Percentiles rank a stretch among this genome's conserved stretches.
phyloP scores from a whole-genome alignment of 805 yeast genomes.

The Teunomyces barrocoloradensis region DNA sequence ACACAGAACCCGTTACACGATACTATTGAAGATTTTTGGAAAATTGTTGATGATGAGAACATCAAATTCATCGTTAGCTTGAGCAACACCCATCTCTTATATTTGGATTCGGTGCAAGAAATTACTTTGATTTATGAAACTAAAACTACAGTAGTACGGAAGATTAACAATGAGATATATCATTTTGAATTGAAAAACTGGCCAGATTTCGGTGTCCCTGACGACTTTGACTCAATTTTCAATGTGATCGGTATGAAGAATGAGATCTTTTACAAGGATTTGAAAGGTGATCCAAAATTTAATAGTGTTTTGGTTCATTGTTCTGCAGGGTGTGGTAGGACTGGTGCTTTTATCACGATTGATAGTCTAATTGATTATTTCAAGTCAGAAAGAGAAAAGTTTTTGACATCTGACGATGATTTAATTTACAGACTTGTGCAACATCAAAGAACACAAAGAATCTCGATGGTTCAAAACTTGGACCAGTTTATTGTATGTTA shows the following conservation, averaged over 20 bases:
- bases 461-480: conserved; percentile 82
- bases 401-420: conserved; percentile 37
- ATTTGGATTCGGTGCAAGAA: conserved; percentile 12
- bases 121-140: conserved; percentile 6
- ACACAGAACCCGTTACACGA: conserved; percentile 44
- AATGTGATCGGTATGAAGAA: conserved; percentile 33
- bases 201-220: conserved; percentile 49
- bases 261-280: conserved; percentile 15
- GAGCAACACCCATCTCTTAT: conserved; percentile 23
- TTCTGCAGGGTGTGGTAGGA: conserved; percentile 31
- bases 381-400: neutral
- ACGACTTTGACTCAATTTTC: conserved; percentile 27
- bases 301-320: conserved; percentile 23
- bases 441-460: conserved; percentile 66
- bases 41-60: conserved; percentile 31
- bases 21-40: conserved; percentile 46
- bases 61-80: conserved; percentile 37
- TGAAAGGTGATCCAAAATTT: neutral
- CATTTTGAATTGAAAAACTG: conserved; percentile 43
- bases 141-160: conserved; percentile 8
- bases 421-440: conserved; percentile 62
- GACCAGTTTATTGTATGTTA: conserved; percentile 75
- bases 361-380: conserved; percentile 22
- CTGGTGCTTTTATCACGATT: conserved; percentile 28
- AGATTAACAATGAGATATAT: conserved; percentile 19